Evolutionary conservation across 345 rosid genomes (phyloP), one percentile per base, ranked within the genome.

Genomic region (Crucihimalaya himalaica): DNA sequence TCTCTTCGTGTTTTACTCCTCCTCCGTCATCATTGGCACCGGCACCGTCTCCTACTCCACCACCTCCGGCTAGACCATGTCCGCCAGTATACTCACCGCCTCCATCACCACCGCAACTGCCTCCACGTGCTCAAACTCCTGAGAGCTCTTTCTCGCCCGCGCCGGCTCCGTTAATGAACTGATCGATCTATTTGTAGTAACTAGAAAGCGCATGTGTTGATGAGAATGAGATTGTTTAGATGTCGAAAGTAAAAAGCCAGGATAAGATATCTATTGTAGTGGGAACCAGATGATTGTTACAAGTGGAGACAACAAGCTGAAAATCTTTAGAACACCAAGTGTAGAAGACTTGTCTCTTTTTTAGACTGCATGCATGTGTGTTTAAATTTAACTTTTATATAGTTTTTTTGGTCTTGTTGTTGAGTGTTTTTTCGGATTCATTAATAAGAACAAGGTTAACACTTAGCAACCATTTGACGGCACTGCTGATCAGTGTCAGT

Each of bases 51-150:
- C 76, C 76, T 1, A 65, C 65, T 2, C 63, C 61, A 15, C 31
- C 70, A 0, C 59, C 54, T 23, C 61, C 76, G 1, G 69, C 62
- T 0, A 66, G 72, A 50, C 76, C 83, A 21, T 58, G 53, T 37
- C 71, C 82, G 1, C 78, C 82, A 0, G 39, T 69, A 2, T 52
- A 42, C 5, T 37, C 81, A 43, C 75, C 84, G 20, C 78, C 43
- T 35, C 77, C 55, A 50, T 28, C 75, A 4, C 76, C 80, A 1
- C 58, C 65, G 6, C 64, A 72, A 29, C 57, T 64, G n/a, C 60
- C 84, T 4, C 82, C 80, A 11, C 67, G 57, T 15, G 76, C 79
- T 13, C 69, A 37, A 54, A 68, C 58, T 34, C 78, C 66, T 20
- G 45, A 52, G 8, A 58, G 23, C 62, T 27, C 74, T 42, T 70